phyloP scores from a whole-genome alignment of 331 rosid genomes.

The Cydonia oblonga region DNA sequence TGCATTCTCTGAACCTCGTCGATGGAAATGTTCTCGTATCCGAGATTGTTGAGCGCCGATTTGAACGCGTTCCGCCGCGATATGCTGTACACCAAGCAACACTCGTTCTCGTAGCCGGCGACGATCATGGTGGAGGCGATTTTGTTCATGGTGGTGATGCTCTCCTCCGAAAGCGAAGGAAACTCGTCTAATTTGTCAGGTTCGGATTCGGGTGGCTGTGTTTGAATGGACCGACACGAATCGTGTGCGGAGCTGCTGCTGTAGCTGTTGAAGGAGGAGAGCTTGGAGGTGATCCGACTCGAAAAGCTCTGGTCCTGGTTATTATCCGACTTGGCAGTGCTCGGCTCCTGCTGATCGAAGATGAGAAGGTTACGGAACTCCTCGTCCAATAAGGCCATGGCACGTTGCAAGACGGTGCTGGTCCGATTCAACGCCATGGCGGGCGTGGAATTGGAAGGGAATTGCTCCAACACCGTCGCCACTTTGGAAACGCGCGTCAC shows the following conservation, averaged over 20 bases:
- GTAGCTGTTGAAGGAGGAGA: conserved; percentile 21
- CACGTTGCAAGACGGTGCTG: conserved; percentile 29
- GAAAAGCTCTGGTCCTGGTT: conserved; percentile 1
- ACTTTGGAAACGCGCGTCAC: conserved; percentile 26
- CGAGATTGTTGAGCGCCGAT: conserved; percentile 19
- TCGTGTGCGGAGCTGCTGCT: neutral
- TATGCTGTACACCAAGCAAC: conserved; percentile 32
- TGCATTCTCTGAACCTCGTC: conserved; percentile 56
- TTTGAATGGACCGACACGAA: conserved; percentile 5
- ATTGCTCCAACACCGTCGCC: conserved; percentile 8
- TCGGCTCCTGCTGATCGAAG: neutral
- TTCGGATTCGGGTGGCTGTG: neutral
- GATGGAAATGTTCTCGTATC: conserved; percentile 29
- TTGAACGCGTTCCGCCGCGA: conserved; percentile 42
- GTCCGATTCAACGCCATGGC: conserved; percentile 18
- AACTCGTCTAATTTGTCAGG: conserved; percentile 8
- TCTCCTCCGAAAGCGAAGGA: conserved; percentile 27
- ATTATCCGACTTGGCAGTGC: conserved; percentile 6
- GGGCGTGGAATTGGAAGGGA: neutral
- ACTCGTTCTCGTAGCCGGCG: conserved; percentile 52
- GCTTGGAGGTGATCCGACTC: conserved; percentile 9
- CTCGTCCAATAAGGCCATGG: conserved; percentile 46
- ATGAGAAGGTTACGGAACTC: conserved; percentile 31
- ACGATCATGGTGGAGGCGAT: conserved; percentile 46
- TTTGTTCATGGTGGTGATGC: conserved; percentile 22